Evolutionary conservation across 495 filamentous ascomycete genomes (phyloP).

Genomic region (Zalerion maritima): DNA sequence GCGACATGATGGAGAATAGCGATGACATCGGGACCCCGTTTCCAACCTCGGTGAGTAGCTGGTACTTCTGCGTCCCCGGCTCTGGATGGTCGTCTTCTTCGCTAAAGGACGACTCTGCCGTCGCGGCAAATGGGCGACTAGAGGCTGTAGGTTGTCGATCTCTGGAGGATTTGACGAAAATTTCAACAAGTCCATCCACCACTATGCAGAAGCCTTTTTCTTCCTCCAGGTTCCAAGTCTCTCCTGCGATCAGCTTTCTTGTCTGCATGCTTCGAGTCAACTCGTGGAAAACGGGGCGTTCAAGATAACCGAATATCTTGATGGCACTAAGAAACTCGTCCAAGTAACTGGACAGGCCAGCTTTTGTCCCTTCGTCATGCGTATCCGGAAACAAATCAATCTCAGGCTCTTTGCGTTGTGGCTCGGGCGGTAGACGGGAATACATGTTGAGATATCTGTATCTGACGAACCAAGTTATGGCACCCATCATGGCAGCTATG

Average conservation of each 20-base stretch:
- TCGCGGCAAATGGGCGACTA: constrained; percentile 6
- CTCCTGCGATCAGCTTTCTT: constrained; percentile 84
- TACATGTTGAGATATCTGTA: constrained; percentile 96
- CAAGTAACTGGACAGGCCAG: constrained; percentile 83
- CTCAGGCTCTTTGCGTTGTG: constrained; percentile 88
- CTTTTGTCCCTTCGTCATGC: constrained; percentile 78
- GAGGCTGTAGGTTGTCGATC: constrained; percentile 30
- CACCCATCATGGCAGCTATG: constrained; percentile 57
- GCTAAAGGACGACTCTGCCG: constrained; percentile 35
- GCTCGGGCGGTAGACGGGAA: constrained; percentile 78
- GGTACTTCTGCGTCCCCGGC: constrained; percentile 58
- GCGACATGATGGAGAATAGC: constrained; percentile 85
- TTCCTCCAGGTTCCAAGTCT: constrained; percentile 87
- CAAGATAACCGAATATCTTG: constrained; percentile 95
- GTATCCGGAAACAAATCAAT: constrained; percentile 88
- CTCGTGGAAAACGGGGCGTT: constrained; percentile 93
- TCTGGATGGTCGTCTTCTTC: constrained; percentile 46
- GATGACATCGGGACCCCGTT: constrained; percentile 98
- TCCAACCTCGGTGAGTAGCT: constrained; percentile 91
- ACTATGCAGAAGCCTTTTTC: constrained; percentile 97
- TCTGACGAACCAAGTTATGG: constrained; percentile 78
- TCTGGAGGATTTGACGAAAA: constrained; percentile 85
- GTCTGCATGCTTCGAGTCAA: constrained; percentile 97
- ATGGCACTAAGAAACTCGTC: constrained; percentile 99
- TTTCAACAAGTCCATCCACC: constrained; percentile 92